Evolutionary conservation across 805 yeast genomes (phyloP).

Genomic region (Barnettozyma populi): DNA sequence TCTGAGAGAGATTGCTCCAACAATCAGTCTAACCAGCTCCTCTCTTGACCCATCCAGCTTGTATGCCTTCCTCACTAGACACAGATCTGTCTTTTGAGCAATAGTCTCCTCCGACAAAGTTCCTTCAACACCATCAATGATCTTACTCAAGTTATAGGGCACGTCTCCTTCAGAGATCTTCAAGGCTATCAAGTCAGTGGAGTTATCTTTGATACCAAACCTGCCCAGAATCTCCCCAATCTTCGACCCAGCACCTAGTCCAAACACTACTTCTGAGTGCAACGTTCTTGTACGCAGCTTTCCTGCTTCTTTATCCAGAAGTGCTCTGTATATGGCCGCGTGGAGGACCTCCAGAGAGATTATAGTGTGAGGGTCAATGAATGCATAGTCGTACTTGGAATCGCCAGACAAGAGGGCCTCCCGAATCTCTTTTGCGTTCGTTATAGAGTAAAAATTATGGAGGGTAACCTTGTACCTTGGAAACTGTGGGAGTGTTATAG

Average conservation of each 20-base stretch:
- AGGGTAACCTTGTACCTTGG: slow-evolving; percentile 33
- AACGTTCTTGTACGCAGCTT: slow-evolving; percentile 56
- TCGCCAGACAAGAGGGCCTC: slow-evolving; percentile 40
- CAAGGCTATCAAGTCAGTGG: slow-evolving; percentile 44
- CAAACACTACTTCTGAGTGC: slow-evolving; percentile 67
- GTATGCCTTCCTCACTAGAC: slow-evolving; percentile 27
- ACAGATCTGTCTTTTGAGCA: slow-evolving; percentile 28
- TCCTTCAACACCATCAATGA: slow-evolving; percentile 32
- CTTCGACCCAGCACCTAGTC: slow-evolving; percentile 64
- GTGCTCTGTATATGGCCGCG: slow-evolving; percentile 54
- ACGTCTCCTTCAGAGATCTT: slow-evolving; percentile 32
- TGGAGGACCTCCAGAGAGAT: slow-evolving; percentile 57
- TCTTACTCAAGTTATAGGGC: slow-evolving; percentile 14
- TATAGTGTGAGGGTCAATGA: slow-evolving; percentile 55
- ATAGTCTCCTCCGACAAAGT: slow-evolving; percentile 31
- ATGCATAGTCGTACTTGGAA: slow-evolving; percentile 51
- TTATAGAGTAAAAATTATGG: slow-evolving; percentile 41
- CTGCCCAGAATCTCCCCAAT: slow-evolving; percentile 64
- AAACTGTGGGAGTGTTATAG: slow-evolving; percentile 41
- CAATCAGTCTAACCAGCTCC: slow-evolving; percentile 35
- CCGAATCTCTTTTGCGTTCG: slow-evolving; percentile 40
- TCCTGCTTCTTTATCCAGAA: slow-evolving; percentile 44
- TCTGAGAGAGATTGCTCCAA: slow-evolving; percentile 44
- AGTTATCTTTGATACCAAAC: slow-evolving; percentile 59
- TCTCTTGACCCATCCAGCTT: slow-evolving; percentile 14